Percentiles rank a stretch among this genome's conserved stretches.
phyloP scores from a whole-genome alignment of 768 basidiomycete genomes.

The Tephrocybe rancida region DNA sequence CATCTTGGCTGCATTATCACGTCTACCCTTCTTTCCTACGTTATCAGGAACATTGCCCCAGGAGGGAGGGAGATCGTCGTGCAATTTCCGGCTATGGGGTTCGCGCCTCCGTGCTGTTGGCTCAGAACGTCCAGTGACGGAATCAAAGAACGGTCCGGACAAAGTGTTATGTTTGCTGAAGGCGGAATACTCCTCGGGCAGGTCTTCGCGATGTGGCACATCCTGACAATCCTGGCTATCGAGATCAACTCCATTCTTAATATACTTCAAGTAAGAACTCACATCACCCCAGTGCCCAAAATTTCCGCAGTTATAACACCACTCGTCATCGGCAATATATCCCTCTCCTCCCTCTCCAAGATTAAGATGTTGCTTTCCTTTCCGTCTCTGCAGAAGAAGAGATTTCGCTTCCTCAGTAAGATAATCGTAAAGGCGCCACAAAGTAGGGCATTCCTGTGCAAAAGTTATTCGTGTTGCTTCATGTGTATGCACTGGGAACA shows the following conservation, averaged over 20 bases:
- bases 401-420: constrained; percentile 55
- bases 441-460: constrained; percentile 80
- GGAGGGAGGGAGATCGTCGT: constrained; percentile 39
- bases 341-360: constrained; percentile 79
- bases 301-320: constrained; percentile 83
- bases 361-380: constrained; percentile 46
- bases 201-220: constrained; percentile 37
- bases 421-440: constrained; percentile 83
- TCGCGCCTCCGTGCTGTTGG: constrained; percentile 31
- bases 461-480: not conserved
- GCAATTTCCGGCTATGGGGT: constrained; percentile 43
- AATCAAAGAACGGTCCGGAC: constrained; percentile 68
- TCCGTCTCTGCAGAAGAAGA: constrained; percentile 45
- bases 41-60: constrained; percentile 55
- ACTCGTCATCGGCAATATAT: constrained; percentile 71
- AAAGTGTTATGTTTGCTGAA: constrained; percentile 65
- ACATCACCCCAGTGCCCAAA: constrained; percentile 82
- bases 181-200: constrained; percentile 60
- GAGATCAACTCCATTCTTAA: not conserved
- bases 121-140: constrained; percentile 29
- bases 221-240: constrained; percentile 60
- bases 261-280: constrained; percentile 26
- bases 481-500: constrained; percentile 18
- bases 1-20: constrained; percentile 59
- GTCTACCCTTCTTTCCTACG: constrained; percentile 67